Evolutionary conservation across 768 basidiomycete genomes (phyloP), one percentile per base, ranked within the genome.

Genomic region (Xerocomus brunneocitrinus): DNA sequence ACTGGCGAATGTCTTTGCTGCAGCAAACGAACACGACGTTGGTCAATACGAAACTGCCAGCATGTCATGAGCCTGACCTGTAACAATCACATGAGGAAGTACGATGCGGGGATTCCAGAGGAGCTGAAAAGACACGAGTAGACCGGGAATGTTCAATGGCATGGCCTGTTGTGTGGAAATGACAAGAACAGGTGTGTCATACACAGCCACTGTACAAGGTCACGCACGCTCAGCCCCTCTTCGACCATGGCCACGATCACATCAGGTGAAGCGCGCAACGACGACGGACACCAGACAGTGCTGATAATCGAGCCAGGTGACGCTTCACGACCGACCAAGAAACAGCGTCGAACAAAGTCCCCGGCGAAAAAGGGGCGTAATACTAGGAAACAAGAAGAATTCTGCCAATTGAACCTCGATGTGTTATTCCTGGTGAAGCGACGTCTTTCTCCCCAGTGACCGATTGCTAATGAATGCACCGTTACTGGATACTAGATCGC

Each of bases 1-100:
- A 76, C 58, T 86, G 79, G 76, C 90, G 88, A 62, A 95, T 91
- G 66, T 91, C 91, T 89, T 55, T 77, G 66, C 84, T 85, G 73
- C 58, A 56, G 43, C 54, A 24, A 63, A 55, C 50, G 24, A 44
- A n/a, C 30, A 46, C 10, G 46, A 52, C 40, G 54, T 63, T 36
- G 22, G 58, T 49, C 35, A 32, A 46, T 47, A 45, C 40, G 16
- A 39, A 43, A 52, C 51, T 6, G 27, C 16, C 5, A 53, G 27
- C 14, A 38, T 51, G 16, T 32, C 31, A 32, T 25, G 28, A 9
- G 41, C 39, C 65, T 63, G 69, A 90, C 89, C 87, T 80, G 80
- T 82, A 7, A 91, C 79, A 1, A 71, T 58, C 3, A 92, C 54
- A 51, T 74, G 73, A n/a, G 89, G 90, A 10, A 91, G 66, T 12